Conservation (phyloP, 2,329 filamentous ascomycete genomes). For the Clonostachys chloroleuca region DNA sequence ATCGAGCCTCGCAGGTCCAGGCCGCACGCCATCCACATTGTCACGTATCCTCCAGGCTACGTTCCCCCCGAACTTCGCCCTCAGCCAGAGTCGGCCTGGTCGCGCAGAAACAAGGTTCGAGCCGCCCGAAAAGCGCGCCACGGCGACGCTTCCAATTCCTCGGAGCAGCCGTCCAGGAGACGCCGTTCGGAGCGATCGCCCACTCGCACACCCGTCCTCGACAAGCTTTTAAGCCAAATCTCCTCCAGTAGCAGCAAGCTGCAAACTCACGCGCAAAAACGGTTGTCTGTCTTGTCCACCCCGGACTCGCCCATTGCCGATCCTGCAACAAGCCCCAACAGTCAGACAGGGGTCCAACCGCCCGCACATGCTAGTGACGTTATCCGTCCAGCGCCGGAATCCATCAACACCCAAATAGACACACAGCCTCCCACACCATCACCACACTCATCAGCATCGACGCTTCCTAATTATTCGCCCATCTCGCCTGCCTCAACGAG, state of each 20-base stretch:
- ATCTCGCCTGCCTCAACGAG: neutral
- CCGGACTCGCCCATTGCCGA: neutral
- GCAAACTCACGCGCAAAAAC: too few species aligned
- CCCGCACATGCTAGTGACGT: conserved; percentile 1
- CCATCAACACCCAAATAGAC: neutral
- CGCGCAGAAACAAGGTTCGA: conserved; percentile 5
- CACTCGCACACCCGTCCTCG: too few species aligned
- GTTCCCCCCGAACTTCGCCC: conserved; percentile 38
- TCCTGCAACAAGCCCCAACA: neutral
- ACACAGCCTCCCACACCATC: neutral
- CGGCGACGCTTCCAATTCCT: neutral
- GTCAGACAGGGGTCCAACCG: neutral
- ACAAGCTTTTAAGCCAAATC: too few species aligned
- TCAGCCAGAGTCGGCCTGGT: conserved; percentile 14
- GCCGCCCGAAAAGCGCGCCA: conserved; percentile 2
- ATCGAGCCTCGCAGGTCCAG: conserved; percentile 31
- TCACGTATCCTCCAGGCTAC: conserved; percentile 35
- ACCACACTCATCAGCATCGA: neutral
- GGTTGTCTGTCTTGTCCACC: neutral
- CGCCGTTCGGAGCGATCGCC: too few species aligned
- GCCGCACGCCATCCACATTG: conserved; percentile 35
- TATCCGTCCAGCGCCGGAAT: conserved; percentile 1
- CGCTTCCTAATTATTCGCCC: neutral
- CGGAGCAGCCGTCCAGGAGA: too few species aligned
- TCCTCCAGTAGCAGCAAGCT: too few species aligned